Conservation (phyloP, 495 filamentous ascomycete species). For the Penicillium cinerascens region DNA sequence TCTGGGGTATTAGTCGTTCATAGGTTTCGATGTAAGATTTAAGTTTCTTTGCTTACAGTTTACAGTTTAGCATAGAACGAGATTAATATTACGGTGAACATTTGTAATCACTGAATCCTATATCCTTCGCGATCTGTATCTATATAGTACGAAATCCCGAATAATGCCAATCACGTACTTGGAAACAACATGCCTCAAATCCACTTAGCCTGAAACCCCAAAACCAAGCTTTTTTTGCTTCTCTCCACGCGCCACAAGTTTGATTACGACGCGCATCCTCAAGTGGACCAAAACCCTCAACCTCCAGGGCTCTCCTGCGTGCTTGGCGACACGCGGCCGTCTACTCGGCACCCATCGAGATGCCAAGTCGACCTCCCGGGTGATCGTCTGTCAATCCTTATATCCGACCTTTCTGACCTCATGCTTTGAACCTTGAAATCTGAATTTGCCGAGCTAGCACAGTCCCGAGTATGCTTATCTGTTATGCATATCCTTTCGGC, state of each 20-base stretch:
- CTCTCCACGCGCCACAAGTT: constrained; percentile 4
- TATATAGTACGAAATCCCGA: neutral
- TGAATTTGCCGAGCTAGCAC: neutral
- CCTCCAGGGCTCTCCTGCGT: constrained; percentile 4
- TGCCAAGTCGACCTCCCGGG: constrained; percentile 6
- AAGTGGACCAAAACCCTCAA: neutral
- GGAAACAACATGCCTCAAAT: neutral
- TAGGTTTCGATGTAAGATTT: neutral
- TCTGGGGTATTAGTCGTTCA: neutral
- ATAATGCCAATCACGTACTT: constrained; percentile 13
- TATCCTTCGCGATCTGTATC: too few relatives aligned
- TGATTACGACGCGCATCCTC: neutral
- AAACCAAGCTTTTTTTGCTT: constrained; percentile 1
- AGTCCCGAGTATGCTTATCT: constrained; percentile 1
- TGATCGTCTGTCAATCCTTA: constrained; percentile 6
- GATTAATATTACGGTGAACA: neutral
- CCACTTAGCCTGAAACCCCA: neutral
- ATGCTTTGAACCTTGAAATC: neutral
- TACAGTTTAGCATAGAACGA: neutral
- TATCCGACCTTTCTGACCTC: neutral
- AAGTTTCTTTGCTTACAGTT: neutral
- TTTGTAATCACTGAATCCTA: neutral
- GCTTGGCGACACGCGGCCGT: constrained; percentile 9
- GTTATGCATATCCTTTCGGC: constrained; percentile 3
- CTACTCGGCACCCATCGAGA: neutral